phyloP scores from a whole-genome alignment of 352 stramenopile species.

The Globisporangium camurandrum region DNA sequence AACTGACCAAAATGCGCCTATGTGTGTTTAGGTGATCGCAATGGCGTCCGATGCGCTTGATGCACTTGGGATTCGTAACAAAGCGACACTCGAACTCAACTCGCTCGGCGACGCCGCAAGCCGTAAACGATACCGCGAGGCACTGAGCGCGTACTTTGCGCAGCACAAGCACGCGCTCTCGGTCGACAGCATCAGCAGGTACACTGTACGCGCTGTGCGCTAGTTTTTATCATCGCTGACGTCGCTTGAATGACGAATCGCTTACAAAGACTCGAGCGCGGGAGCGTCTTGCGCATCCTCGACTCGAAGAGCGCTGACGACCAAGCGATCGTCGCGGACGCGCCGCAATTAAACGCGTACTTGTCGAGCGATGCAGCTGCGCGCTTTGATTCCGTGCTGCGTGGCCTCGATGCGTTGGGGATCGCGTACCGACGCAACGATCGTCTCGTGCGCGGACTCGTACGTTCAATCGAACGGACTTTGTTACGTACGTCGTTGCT shows the following conservation, averaged over 20 bases:
- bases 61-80: slow-evolving; percentile 43
- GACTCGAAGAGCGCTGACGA: slow-evolving; percentile 78
- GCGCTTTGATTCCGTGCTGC: slow-evolving; percentile 64
- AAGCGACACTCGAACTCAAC: slow-evolving; percentile 70
- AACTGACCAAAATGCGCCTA: too few relatives aligned
- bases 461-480: slow-evolving; percentile 19
- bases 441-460: slow-evolving; percentile 75
- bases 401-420: slow-evolving; percentile 46
- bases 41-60: slow-evolving; percentile 62
- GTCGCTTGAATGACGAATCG: background rate
- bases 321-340: slow-evolving; percentile 56
- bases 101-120: slow-evolving; percentile 77
- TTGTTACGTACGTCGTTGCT: background rate
- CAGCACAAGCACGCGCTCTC: slow-evolving; percentile 61
- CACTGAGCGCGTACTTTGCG: slow-evolving; percentile 57
- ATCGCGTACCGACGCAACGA: slow-evolving; percentile 57
- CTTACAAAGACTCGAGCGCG: slow-evolving; percentile 47
- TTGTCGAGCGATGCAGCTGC: slow-evolving; percentile 54
- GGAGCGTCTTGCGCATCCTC: slow-evolving; percentile 80
- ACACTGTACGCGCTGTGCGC: background rate
- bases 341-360: slow-evolving; percentile 54
- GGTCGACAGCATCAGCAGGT: slow-evolving; percentile 67
- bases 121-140: slow-evolving; percentile 54
- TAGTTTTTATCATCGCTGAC: background rate
- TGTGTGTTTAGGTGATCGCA: slow-evolving; percentile 53